These are phyloP conservation scores for Mucor velutinosus DNA, from an alignment of 371 early-diverging fungal genomes.

Conservation along the genomic window DNA sequence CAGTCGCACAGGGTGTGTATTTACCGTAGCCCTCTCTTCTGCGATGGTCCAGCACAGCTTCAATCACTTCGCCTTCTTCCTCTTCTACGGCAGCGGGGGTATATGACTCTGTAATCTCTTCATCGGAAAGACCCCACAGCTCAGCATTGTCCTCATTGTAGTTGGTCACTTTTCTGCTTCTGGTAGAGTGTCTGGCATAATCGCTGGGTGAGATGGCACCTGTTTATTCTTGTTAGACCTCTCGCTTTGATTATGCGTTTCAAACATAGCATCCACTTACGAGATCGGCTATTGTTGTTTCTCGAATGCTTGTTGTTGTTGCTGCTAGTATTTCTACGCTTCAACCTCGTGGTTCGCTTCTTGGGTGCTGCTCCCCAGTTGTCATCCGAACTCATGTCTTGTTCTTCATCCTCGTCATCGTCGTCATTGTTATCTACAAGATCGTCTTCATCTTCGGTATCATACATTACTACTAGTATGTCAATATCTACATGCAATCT, in stretches of 20 bases:
- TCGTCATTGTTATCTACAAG: background rate
- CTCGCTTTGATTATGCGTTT: background rate
- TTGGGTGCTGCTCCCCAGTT: slow-evolving; percentile 15
- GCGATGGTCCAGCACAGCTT: slow-evolving; percentile 62
- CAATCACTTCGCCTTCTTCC: slow-evolving; percentile 69
- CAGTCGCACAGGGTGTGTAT: slow-evolving; percentile 9
- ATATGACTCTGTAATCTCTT: slow-evolving; percentile 27
- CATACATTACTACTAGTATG: background rate
- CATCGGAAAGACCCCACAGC: slow-evolving; percentile 49
- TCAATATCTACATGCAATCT: background rate
- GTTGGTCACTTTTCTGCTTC: slow-evolving; percentile 47
- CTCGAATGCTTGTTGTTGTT: background rate
- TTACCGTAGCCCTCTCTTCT: slow-evolving; percentile 20
- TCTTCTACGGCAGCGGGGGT: slow-evolving; percentile 29
- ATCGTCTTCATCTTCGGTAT: slow-evolving; percentile 2
- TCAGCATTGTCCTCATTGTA: slow-evolving; percentile 56
- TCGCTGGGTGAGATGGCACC: slow-evolving; percentile 34
- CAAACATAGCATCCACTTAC: background rate
- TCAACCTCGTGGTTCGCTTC: slow-evolving; percentile 4
- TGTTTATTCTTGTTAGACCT: background rate
- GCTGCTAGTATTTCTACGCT: background rate
- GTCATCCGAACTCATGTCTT: slow-evolving; percentile 1
- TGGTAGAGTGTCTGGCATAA: slow-evolving; percentile 51
- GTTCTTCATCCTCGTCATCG: background rate
- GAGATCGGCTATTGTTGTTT: background rate